Evolutionary conservation across 169 alveolate species (phyloP).

Genomic region (Eimeria necatrix): DNA sequence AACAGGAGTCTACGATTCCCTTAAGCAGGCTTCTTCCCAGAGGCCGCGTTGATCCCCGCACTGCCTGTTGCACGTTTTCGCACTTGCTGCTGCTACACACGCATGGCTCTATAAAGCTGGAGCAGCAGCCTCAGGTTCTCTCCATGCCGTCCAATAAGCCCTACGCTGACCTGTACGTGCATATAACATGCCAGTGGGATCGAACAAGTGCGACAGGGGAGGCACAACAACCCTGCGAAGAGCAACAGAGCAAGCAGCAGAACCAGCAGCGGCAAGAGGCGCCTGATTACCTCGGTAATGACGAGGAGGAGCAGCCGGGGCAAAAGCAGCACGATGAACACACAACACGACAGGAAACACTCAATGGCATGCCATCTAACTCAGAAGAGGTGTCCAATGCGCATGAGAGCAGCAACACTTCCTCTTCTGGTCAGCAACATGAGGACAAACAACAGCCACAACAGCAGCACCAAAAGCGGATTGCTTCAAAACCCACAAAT

Average conservation of each 20-base stretch:
- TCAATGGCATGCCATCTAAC: not conserved
- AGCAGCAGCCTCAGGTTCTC: slow-evolving; percentile 19
- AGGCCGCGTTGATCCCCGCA: slow-evolving; percentile 61
- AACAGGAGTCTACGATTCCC: slow-evolving; percentile 15
- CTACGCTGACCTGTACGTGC: slow-evolving; percentile 37
- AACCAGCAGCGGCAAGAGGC: not conserved
- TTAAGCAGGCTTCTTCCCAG: slow-evolving; percentile 42
- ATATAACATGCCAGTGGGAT: slow-evolving; percentile 27
- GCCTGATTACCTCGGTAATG: too few relatives aligned
- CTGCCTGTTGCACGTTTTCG: slow-evolving; percentile 62
- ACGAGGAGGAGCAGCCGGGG: not conserved
- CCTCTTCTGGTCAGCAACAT: not conserved
- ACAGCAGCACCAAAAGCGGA: too few relatives aligned
- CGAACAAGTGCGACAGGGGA: slow-evolving; percentile 13
- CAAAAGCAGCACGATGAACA: slow-evolving; percentile 26
- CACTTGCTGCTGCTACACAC: slow-evolving; percentile 48
- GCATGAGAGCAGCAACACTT: not conserved
- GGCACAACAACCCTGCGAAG: slow-evolving; percentile 17
- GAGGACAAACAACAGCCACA: not conserved
- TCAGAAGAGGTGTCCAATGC: not conserved
- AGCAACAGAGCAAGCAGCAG: not conserved
- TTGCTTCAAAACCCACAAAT: too few relatives aligned
- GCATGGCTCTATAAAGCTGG: slow-evolving; percentile 45
- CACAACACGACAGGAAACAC: not conserved
- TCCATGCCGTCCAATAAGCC: slow-evolving; percentile 33